A percentile compares a stretch with the other conserved stretches of the same genome.
Evolutionary conservation across 306 rosid species (phyloP).

Genomic region (Medicago lupulina): DNA sequence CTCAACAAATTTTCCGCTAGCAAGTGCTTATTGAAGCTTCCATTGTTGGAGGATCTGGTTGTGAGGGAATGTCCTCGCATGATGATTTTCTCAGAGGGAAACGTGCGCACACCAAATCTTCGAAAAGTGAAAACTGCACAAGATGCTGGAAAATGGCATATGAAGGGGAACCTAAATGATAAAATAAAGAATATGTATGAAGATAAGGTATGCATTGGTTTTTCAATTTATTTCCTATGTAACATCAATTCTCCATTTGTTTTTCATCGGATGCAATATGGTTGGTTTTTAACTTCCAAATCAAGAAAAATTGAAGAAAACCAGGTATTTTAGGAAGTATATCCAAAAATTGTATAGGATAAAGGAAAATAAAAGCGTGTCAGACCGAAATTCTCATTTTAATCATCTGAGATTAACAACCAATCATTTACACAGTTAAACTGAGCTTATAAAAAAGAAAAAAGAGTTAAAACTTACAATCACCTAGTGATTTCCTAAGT

Average conservation of each 20-base stretch:
- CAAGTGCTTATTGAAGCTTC: conserved; percentile 1
- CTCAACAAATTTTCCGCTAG: conserved; percentile 12
- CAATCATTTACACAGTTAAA: background rate
- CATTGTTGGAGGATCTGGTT: background rate
- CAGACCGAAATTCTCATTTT: background rate
- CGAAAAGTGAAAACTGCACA: background rate
- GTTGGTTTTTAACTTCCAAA: background rate
- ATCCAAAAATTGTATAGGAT: background rate
- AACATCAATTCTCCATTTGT: background rate
- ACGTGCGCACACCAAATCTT: background rate
- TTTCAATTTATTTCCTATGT: background rate
- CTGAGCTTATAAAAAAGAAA: too few species aligned
- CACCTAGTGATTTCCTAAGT: too few species aligned
- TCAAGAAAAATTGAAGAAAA: background rate
- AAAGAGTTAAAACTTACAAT: too few species aligned
- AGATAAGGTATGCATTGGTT: background rate
- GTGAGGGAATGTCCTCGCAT: background rate
- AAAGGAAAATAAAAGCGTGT: too few species aligned
- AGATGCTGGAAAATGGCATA: background rate
- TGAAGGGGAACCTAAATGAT: background rate
- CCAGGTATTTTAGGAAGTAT: background rate
- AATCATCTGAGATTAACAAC: background rate
- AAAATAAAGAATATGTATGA: background rate
- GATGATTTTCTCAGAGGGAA: background rate
- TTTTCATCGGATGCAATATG: background rate